Percentiles rank a stretch among this genome's conserved stretches.
phyloP scores from a whole-genome alignment of 257 asterid genomes.

The Craterostigma plantagineum region DNA sequence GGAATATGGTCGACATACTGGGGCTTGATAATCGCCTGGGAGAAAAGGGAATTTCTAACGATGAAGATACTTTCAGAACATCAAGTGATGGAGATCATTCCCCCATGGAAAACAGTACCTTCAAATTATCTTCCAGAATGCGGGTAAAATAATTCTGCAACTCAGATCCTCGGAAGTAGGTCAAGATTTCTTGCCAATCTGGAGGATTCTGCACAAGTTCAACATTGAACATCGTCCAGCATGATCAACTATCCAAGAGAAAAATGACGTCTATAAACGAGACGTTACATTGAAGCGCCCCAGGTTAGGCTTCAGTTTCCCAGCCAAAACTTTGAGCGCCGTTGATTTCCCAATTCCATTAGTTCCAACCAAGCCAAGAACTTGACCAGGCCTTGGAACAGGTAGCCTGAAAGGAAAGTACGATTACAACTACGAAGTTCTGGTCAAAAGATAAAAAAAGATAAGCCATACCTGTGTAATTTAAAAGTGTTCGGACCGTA shows the following conservation, averaged over 20 bases:
- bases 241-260: neutral
- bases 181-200: constrained; percentile 97
- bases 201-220: constrained; percentile 75
- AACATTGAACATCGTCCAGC: constrained; percentile 10
- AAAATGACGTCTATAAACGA: neutral
- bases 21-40: constrained; percentile 89
- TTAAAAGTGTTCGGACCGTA: constrained; percentile 95
- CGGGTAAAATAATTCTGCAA: constrained; percentile 94
- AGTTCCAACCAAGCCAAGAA: constrained; percentile 97
- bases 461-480: constrained; percentile 53
- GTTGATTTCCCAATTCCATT: constrained; percentile 96
- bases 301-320: constrained; percentile 92
- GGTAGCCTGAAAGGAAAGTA: constrained; percentile 43
- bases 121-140: constrained; percentile 87
- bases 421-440: constrained; percentile 4
- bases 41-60: neutral
- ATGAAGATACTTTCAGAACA: neutral
- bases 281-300: constrained; percentile 63
- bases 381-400: constrained; percentile 98
- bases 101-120: constrained; percentile 24
- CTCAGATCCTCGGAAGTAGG: constrained; percentile 95
- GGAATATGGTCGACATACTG: constrained; percentile 98
- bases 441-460: constrained; percentile 4
- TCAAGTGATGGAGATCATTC: neutral
- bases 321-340: constrained; percentile 88